Conservation (phyloP, 345 rosid genomes). For the Cardamine resedifolia region DNA sequence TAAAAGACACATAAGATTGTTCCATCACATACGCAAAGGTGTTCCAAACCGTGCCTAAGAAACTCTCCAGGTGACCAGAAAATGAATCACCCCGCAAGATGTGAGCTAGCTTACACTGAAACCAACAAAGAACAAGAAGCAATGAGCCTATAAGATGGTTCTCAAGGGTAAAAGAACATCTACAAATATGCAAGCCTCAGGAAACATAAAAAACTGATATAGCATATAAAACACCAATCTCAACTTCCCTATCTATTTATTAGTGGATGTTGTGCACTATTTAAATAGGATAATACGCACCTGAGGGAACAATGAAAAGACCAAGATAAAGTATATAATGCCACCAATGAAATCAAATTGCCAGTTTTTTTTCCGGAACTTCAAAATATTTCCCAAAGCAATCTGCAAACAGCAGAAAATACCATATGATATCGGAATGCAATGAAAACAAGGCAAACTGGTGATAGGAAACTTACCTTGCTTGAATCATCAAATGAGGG, state of each 20-base stretch:
- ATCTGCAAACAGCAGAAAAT: constrained; percentile 55
- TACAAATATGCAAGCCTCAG: background rate
- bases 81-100: constrained; percentile 84
- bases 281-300: constrained; percentile 42
- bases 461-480: constrained; percentile 54
- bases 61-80: constrained; percentile 81
- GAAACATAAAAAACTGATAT: background rate
- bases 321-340: constrained; percentile 84
- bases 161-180: constrained; percentile 8
- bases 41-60: constrained; percentile 78
- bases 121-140: constrained; percentile 13
- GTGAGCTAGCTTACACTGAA: constrained; percentile 91
- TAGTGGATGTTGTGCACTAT: background rate
- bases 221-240: background rate
- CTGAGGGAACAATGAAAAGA: constrained; percentile 92
- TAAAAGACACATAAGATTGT: constrained; percentile 75
- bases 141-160: background rate
- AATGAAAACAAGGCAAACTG: constrained; percentile 15
- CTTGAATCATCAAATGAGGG: constrained; percentile 97
- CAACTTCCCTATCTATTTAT: constrained; percentile 9
- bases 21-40: constrained; percentile 68
- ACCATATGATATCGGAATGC: constrained; percentile 6
- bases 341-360: constrained; percentile 99
- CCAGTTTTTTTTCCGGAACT: constrained; percentile 99
- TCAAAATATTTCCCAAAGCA: constrained; percentile 97